Conservation (phyloP, 768 basidiomycete species). For the Trametes coccinea region DNA sequence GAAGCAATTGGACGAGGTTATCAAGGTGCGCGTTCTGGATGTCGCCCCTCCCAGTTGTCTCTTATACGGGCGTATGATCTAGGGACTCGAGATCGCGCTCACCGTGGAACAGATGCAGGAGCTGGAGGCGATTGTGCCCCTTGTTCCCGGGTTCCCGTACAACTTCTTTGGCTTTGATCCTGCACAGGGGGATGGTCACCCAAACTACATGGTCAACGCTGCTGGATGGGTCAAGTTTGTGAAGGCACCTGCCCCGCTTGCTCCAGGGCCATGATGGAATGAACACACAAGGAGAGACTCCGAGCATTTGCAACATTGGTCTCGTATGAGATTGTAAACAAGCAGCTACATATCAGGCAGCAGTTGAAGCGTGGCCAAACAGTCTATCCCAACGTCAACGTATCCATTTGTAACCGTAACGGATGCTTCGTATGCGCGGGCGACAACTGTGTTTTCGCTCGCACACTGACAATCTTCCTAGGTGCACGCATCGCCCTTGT, state of each 20-base stretch:
- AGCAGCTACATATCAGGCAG: too few relatives aligned
- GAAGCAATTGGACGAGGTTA: slow-evolving; percentile 46
- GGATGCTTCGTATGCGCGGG: too few relatives aligned
- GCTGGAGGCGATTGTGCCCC: slow-evolving; percentile 41
- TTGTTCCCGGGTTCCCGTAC: slow-evolving; percentile 46
- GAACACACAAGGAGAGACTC: too few relatives aligned
- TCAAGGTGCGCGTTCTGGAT: slow-evolving; percentile 45
- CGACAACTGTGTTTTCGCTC: too few relatives aligned
- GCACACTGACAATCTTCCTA: too few relatives aligned
- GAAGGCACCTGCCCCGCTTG: background rate
- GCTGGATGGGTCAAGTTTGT: slow-evolving; percentile 8
- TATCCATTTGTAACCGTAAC: too few relatives aligned
- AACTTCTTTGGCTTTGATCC: slow-evolving; percentile 1
- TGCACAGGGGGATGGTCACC: background rate
- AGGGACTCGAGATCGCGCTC: slow-evolving; percentile 48
- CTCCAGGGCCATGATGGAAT: background rate
- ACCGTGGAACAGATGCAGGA: slow-evolving; percentile 44
- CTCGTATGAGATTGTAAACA: too few relatives aligned
- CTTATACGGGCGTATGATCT: slow-evolving; percentile 33
- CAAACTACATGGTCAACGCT: background rate
- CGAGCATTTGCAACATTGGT: too few relatives aligned
- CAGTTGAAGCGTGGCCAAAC: too few relatives aligned
- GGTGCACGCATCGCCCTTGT: background rate
- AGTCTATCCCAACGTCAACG: too few relatives aligned
- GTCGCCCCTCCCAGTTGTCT: slow-evolving; percentile 32